phyloP scores from a whole-genome alignment of 441 rosid species.

The Populus hybrid region DNA sequence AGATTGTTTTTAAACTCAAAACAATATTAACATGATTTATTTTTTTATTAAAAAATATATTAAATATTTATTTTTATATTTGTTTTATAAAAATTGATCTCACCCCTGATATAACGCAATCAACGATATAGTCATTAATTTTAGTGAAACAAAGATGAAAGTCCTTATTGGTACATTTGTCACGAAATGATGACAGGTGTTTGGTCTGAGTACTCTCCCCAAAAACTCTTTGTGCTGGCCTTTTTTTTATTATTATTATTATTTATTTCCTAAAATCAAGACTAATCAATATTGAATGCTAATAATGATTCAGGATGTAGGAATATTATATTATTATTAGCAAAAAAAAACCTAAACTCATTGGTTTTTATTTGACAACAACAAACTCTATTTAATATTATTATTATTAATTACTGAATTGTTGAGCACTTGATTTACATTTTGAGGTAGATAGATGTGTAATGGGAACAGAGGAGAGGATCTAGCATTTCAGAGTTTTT shows the following conservation, averaged over 20 bases:
- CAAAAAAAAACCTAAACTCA: not conserved
- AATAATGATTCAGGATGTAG: not conserved
- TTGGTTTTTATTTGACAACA: not conserved
- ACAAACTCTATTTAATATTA: not conserved
- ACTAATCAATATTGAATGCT: not conserved
- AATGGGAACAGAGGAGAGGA: constrained; percentile 8
- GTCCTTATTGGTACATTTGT: constrained; percentile 2
- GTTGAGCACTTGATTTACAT: not conserved
- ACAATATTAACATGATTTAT: no score
- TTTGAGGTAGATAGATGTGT: not conserved
- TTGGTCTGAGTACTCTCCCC: not conserved
- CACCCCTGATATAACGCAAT: not conserved
- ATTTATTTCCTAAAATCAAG: not conserved
- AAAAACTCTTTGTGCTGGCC: not conserved
- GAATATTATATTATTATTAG: no score
- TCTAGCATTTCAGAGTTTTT: constrained; percentile 18
- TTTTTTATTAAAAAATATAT: not conserved
- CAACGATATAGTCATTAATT: not conserved
- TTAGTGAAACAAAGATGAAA: not conserved
- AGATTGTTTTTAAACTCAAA: no score
- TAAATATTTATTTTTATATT: not conserved
- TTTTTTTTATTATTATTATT: no score
- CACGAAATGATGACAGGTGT: constrained; percentile 12
- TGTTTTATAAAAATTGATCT: not conserved
- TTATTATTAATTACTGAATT: not conserved